Percentiles rank a stretch among this genome's conserved stretches.
phyloP scores from a whole-genome alignment of 2,329 filamentous ascomycete genomes.

The Pyricularia sp. region DNA sequence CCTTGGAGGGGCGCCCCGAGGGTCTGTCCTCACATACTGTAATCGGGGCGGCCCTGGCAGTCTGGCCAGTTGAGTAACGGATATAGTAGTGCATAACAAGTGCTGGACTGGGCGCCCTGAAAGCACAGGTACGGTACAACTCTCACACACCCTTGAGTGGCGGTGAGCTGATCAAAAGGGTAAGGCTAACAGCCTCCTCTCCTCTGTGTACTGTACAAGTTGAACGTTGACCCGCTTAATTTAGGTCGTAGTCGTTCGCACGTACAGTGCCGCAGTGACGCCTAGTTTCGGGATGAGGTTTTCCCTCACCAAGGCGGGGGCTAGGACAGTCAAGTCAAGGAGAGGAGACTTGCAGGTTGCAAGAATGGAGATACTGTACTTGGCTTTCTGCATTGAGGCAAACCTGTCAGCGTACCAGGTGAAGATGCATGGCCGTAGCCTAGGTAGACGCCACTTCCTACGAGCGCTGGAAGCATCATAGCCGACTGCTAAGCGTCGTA shows the following conservation, averaged over 20 bases:
- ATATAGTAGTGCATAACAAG: neutral
- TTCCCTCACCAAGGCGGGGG: neutral
- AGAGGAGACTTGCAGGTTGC: neutral
- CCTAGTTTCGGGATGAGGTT: neutral
- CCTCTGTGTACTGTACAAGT: neutral
- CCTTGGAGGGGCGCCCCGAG: neutral
- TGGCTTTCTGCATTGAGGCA: neutral
- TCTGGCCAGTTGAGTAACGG: neutral
- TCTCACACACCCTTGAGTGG: neutral
- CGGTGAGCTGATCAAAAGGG: neutral
- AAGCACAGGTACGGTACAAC: too few relatives aligned
- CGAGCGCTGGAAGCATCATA: neutral
- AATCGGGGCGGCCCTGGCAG: neutral
- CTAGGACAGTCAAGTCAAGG: neutral
- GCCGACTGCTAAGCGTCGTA: neutral
- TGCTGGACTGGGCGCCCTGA: neutral
- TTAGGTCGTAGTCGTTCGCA: neutral
- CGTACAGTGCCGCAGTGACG: neutral
- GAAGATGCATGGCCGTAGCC: neutral
- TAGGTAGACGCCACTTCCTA: neutral
- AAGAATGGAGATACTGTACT: neutral
- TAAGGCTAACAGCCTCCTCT: neutral
- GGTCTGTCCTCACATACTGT: neutral
- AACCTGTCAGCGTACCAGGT: too few relatives aligned
- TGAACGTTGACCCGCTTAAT: neutral